These are phyloP conservation scores for Vinca major DNA, from an alignment of 305 asterid species.

Conservation along the genomic window DNA sequence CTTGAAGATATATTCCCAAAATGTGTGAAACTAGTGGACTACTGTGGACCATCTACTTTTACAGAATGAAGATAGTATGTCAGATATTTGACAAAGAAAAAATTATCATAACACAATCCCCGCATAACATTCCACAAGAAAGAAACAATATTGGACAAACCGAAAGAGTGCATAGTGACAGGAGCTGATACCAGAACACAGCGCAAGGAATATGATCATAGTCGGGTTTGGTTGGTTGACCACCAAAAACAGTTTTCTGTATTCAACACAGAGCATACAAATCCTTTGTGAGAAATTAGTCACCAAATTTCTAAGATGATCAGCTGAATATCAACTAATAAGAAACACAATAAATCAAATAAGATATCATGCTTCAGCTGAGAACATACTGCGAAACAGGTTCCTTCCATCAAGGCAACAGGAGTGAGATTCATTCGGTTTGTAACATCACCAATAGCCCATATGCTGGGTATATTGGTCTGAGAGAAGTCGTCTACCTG, in stretches of 20 bases:
- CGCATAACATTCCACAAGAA: neutral
- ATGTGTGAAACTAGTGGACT: neutral
- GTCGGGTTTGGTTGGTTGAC: conserved; percentile 69
- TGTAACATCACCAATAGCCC: conserved; percentile 97
- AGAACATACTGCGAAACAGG: conserved; percentile 68
- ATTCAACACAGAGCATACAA: conserved; percentile 17
- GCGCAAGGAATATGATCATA: conserved; percentile 72
- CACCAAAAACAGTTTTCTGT: conserved; percentile 95
- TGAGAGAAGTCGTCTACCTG: conserved; percentile 79
- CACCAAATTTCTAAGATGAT: neutral
- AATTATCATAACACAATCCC: neutral
- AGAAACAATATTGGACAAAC: neutral
- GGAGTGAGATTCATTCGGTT: conserved; percentile 96
- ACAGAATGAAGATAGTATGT: neutral
- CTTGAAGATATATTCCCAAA: neutral
- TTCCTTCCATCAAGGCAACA: conserved; percentile 97
- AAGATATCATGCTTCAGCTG: conserved; percentile 3
- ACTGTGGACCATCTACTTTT: neutral
- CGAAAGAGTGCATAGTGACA: conserved; percentile 9
- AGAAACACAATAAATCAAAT: conserved; percentile 9
- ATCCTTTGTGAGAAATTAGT: neutral
- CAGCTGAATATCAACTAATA: neutral
- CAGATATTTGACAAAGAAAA: neutral
- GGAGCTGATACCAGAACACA: conserved; percentile 67
- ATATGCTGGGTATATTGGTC: conserved; percentile 88